Evolutionary conservation across 495 filamentous ascomycete species (phyloP), one percentile per base, ranked within the genome.

Genomic region (Penicillium diatomitis): DNA sequence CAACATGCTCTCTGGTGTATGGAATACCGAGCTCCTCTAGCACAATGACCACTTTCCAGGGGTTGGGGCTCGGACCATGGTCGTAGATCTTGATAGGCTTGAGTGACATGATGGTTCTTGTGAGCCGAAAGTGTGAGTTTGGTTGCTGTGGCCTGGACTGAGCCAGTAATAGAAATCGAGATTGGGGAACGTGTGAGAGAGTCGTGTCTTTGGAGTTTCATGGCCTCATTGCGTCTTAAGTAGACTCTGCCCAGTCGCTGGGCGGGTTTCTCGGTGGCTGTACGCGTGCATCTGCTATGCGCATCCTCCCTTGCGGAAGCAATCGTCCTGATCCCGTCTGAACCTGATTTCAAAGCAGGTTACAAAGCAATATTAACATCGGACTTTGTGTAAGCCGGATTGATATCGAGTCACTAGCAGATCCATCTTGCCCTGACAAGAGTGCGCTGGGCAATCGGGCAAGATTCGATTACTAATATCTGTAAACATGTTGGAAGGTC

Each of bases 1-100:
- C 52, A 36, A 81, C 29, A 3, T 48, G 29, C 8, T 70, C 68
- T 41, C 62, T 54, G 34, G 74, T 67, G 60, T 81, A 80, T 4
- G 79, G 74, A 7, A 90, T 49, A 5, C 55, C 55, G 37, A 91
- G 82, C 54, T 86, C 83, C 35, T 80, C 63, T 38, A 87, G 69
- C 54, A 86, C 41, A 34, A 83, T 77, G 52, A 67, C 65, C 9
- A 87, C 77, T 58, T 88, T 89, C 70, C 71, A 78, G 10, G 82
- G 77, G 56, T 86, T 84, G 48, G 83, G 80, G 27, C 77, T 77
- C 32, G 10, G 10, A 6, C 48, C 48, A 40, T 68, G 63, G 40
- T 55, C 67, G 47, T 75, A 75, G 41, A 76, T 53, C 33, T 50
- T 62, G 49, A 78, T 67, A 2, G 73, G 64, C 48, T 76, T 68